phyloP scores from a whole-genome alignment of 2,329 filamentous ascomycete species.

The Cercospora sp. region DNA sequence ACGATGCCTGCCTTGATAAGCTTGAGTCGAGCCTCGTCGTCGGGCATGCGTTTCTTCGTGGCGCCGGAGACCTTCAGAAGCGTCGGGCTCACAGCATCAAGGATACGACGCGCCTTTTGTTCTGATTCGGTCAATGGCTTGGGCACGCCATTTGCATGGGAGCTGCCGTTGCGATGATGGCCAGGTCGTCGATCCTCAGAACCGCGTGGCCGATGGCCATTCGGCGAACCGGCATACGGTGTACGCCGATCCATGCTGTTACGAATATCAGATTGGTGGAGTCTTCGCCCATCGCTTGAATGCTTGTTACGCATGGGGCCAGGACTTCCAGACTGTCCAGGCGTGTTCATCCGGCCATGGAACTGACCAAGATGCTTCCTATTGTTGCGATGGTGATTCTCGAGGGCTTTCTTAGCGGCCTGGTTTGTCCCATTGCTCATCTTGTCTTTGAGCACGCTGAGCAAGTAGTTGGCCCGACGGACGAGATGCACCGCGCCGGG shows the following conservation, averaged over 20 bases:
- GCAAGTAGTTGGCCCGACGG: slow-evolving; percentile 87
- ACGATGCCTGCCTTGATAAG: slow-evolving; percentile 63
- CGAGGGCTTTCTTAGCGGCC: slow-evolving; percentile 74
- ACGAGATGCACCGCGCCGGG: slow-evolving; percentile 97
- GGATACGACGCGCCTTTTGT: slow-evolving; percentile 53
- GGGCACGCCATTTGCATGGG: slow-evolving; percentile 41
- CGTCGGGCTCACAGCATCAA: slow-evolving; percentile 62
- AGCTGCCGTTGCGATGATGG: slow-evolving; percentile 44
- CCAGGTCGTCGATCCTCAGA: slow-evolving; percentile 51
- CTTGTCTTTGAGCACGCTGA: slow-evolving; percentile 92
- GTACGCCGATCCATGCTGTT: slow-evolving; percentile 43
- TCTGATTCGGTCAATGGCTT: slow-evolving; percentile 47
- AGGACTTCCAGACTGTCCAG: slow-evolving; percentile 69
- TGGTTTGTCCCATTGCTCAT: slow-evolving; percentile 64
- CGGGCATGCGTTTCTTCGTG: slow-evolving; percentile 63
- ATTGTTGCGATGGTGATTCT: slow-evolving; percentile 93
- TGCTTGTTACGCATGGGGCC: slow-evolving; percentile 52
- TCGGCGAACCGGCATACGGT: slow-evolving; percentile 45
- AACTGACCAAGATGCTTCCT: slow-evolving; percentile 68
- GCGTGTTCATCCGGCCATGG: slow-evolving; percentile 56
- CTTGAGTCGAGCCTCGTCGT: slow-evolving; percentile 61
- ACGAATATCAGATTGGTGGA: slow-evolving; percentile 34
- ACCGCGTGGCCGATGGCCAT: slow-evolving; percentile 51
- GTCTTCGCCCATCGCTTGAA: slow-evolving; percentile 39
- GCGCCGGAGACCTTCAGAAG: slow-evolving; percentile 61